Base-by-base conservation (phyloP, 768 basidiomycete species). In the Rubroboletus satanas region DNA sequence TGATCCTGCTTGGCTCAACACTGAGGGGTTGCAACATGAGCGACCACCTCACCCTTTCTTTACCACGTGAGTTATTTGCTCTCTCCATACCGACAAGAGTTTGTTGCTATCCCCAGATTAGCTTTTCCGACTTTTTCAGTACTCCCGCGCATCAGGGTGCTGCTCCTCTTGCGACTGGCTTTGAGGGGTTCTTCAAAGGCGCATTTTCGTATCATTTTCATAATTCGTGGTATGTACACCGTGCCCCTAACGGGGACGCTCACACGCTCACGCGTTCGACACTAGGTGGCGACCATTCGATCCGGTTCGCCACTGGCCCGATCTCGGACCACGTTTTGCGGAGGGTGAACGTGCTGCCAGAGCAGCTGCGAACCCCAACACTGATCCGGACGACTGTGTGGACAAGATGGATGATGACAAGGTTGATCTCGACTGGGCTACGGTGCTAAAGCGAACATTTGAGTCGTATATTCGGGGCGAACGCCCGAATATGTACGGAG, bases 151-250 rank as follows among this genome's bases (percentile, higher is more conserved):
- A 81, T 57, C 81, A 79, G 47, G 84, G 86, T 50, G 90, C 87
- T 23, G 87, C 88, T 7, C 89, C 93, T 2, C 85, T 88, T 58
- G 88, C 88, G 7, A 76, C 90, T 2, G 95, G 93, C 1, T 87
- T 96, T 65, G 84, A 87, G 58, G 92, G 91, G 26, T 98, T 97
- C 78, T 98, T 94, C 81, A 81, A 82, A 62, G 94, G 95, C 28
- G 88, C 92, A 3, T 95, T 89, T 68, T 93, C 90, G 3, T 96
- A 96, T 72, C 93, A 95, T 67, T 97, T 91, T 75, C 93, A 95
- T 71, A 93, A 93, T 66, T 90, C 87, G 72, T 92, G 91, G 91
- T 90, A 49, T 50, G 76, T 66, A 26, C 33, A 17, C 28, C 10
- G 14, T 33, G 2, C 29, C 15, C 7, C 42, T 15, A 10, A 45